Conservation (phyloP, 805 yeast genomes). For the Brettanomyces anomalus region DNA sequence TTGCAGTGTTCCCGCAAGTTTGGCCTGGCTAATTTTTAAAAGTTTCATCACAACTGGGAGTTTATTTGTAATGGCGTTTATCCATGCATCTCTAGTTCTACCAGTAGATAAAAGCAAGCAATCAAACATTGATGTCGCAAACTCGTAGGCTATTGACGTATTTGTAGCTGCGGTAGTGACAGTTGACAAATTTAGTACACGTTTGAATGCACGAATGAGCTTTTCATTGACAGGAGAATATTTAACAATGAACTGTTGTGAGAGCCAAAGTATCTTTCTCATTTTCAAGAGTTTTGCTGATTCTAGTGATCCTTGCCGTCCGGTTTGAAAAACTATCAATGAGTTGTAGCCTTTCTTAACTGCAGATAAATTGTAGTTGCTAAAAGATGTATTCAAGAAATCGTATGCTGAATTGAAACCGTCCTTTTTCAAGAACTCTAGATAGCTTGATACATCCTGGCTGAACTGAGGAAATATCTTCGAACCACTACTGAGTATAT, state of each 20-base stretch:
- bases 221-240: slow-evolving; percentile 15
- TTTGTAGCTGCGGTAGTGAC: slow-evolving; percentile 23
- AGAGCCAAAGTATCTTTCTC: slow-evolving; percentile 25
- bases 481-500: slow-evolving; percentile 9
- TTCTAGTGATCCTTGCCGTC: slow-evolving; percentile 7
- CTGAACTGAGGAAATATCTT: slow-evolving; percentile 12
- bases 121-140: slow-evolving; percentile 19
- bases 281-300: slow-evolving; percentile 16
- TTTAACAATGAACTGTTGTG: slow-evolving; percentile 19
- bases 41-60: slow-evolving; percentile 18
- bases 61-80: slow-evolving; percentile 17
- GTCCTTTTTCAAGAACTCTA: slow-evolving; percentile 8
- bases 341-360: slow-evolving; percentile 14
- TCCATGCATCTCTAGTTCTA: slow-evolving; percentile 18
- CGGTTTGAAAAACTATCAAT: slow-evolving; percentile 6
- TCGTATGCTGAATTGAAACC: slow-evolving; percentile 11
- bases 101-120: slow-evolving; percentile 16
- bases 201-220: slow-evolving; percentile 21
- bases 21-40: slow-evolving; percentile 23
- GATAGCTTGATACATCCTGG: slow-evolving; percentile 9
- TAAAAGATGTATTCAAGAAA: slow-evolving; percentile 9
- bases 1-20: slow-evolving; percentile 14
- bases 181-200: slow-evolving; percentile 19
- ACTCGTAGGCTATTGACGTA: slow-evolving; percentile 21
- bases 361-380: slow-evolving; percentile 10